phyloP scores from a whole-genome alignment of 192 early-diverging fungal genomes.

The Rhizoclosmatium globosum region DNA sequence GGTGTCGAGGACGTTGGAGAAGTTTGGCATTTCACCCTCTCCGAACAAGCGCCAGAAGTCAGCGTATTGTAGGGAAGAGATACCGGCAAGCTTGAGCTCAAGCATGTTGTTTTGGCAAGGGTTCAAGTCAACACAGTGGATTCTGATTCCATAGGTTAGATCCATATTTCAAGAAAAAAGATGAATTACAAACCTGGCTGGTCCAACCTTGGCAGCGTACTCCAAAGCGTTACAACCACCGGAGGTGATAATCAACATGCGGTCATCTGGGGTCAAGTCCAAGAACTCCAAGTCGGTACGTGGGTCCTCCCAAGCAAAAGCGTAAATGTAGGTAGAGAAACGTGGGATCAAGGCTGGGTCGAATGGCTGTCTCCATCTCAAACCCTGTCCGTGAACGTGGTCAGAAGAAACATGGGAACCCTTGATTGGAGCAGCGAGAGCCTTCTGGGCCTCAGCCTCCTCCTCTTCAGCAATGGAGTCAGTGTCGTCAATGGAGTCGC shows the following conservation, averaged over 20 bases:
- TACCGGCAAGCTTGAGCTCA: slow-evolving; percentile 82
- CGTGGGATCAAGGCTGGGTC: slow-evolving; percentile 61
- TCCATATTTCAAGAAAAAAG: neutral
- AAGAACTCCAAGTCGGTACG: slow-evolving; percentile 75
- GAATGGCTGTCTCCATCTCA: slow-evolving; percentile 58
- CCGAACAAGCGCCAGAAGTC: slow-evolving; percentile 87
- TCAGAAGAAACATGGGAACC: slow-evolving; percentile 40
- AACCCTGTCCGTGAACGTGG: slow-evolving; percentile 60
- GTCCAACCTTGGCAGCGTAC: slow-evolving; percentile 75
- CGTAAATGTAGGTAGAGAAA: slow-evolving; percentile 86
- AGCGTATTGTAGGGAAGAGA: slow-evolving; percentile 64
- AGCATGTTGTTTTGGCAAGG: slow-evolving; percentile 93
- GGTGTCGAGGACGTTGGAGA: slow-evolving; percentile 68
- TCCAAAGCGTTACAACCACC: slow-evolving; percentile 85
- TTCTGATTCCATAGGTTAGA: slow-evolving; percentile 41
- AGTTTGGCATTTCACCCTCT: slow-evolving; percentile 68
- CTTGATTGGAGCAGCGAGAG: slow-evolving; percentile 17
- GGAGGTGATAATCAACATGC: slow-evolving; percentile 82
- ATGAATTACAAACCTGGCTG: slow-evolving; percentile 45
- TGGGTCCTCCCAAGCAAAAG: slow-evolving; percentile 90
- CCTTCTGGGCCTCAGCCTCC: slow-evolving; percentile 14
- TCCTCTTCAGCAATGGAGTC: slow-evolving; percentile 49
- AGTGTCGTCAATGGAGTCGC: slow-evolving; percentile 35
- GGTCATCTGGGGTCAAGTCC: slow-evolving; percentile 70
- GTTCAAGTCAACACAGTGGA: slow-evolving; percentile 89